Evolutionary conservation across 306 rosid genomes (phyloP).

Genomic region (Quercus mongolica): DNA sequence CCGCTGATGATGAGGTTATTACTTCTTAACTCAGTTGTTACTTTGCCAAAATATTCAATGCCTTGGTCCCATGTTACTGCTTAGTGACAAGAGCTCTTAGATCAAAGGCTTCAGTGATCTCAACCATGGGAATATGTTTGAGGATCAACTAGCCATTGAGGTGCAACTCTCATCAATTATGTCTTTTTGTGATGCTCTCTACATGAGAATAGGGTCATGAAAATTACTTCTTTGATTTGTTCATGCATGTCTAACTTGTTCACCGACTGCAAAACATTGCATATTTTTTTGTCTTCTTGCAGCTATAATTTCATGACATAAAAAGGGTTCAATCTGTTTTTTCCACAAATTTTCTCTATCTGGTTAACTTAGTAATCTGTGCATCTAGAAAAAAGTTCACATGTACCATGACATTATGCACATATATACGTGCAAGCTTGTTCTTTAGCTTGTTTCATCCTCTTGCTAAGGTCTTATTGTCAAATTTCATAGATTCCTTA

Average conservation of each 20-base stretch:
- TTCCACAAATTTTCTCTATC: too few species aligned
- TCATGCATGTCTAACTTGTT: not conserved
- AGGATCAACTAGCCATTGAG: not conserved
- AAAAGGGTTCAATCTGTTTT: not conserved
- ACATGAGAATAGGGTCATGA: not conserved
- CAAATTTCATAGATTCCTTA: not conserved
- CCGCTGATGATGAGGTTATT: too few species aligned
- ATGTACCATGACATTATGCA: not conserved
- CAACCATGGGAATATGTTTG: not conserved
- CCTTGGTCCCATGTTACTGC: not conserved
- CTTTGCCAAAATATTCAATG: too few species aligned
- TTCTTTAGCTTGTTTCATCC: not conserved
- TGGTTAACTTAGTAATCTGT: too few species aligned
- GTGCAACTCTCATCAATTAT: too few species aligned
- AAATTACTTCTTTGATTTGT: not conserved
- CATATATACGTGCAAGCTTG: not conserved
- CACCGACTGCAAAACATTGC: not conserved
- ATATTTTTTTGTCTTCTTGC: not conserved
- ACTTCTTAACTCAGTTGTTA: too few species aligned
- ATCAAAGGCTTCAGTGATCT: not conserved
- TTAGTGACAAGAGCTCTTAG: not conserved
- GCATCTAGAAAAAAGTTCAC: not conserved
- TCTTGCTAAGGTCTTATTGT: not conserved
- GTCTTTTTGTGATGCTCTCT: too few species aligned
- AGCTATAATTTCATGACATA: not conserved